phyloP scores from a whole-genome alignment of 179 eudicot species.

The Actinidia arguta region DNA sequence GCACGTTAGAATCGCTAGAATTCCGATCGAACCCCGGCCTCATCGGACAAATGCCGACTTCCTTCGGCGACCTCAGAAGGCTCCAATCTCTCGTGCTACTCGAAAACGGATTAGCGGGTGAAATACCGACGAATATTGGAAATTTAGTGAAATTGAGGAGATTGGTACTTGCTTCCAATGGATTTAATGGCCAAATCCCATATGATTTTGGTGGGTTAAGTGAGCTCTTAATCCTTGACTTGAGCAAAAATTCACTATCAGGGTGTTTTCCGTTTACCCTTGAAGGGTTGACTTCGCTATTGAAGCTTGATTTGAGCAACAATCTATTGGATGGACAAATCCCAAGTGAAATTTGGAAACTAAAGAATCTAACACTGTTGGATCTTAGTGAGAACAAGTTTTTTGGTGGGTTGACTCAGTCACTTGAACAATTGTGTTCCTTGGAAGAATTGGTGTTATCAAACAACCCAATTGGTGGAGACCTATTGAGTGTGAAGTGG shows the following conservation, averaged over 20 bases:
- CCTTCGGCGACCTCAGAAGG: conserved; percentile 54
- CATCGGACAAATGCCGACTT: conserved; percentile 53
- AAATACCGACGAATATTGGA: conserved; percentile 61
- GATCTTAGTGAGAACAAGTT: conserved; percentile 77
- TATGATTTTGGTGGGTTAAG: conserved; percentile 53
- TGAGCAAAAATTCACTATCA: conserved; percentile 74
- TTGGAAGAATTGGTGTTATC: conserved; percentile 75
- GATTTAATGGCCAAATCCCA: conserved; percentile 59
- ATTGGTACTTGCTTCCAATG: conserved; percentile 64
- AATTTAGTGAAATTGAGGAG: conserved; percentile 57
- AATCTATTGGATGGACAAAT: conserved; percentile 65
- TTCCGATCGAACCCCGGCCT: conserved; percentile 80
- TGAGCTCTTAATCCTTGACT: conserved; percentile 72
- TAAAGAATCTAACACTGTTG: conserved; percentile 73
- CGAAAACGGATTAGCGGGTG: conserved; percentile 68
- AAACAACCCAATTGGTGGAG: conserved; percentile 71
- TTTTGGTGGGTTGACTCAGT: conserved; percentile 56
- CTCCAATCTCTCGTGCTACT: conserved; percentile 75
- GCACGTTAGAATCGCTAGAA: too few relatives aligned
- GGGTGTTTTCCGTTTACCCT: conserved; percentile 61
- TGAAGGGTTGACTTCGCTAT: conserved; percentile 59
- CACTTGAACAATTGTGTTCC: conserved; percentile 63
- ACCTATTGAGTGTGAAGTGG: conserved; percentile 58
- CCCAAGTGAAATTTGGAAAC: conserved; percentile 49
- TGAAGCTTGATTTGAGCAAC: conserved; percentile 85